Conservation (phyloP, 192 early-diverging fungal species). For the Diversispora eburnea region DNA sequence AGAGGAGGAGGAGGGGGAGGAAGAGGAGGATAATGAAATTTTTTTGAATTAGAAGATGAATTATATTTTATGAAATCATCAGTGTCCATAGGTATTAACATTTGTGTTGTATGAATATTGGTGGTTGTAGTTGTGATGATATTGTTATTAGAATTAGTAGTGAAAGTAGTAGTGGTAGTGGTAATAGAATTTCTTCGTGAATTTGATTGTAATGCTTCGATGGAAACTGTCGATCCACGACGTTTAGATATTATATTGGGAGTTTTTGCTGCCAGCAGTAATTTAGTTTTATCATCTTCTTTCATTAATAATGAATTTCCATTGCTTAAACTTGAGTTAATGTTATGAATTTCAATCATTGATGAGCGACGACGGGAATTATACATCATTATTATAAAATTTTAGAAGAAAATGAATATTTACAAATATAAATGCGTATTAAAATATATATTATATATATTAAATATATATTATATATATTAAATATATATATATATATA, state of each 20-base stretch:
- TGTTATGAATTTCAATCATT: too few relatives aligned
- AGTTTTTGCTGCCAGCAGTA: slow-evolving; percentile 22
- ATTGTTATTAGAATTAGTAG: neutral
- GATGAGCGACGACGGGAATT: too few relatives aligned
- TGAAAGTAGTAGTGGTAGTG: neutral
- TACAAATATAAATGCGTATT: too few relatives aligned
- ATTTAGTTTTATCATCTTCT: slow-evolving; percentile 22
- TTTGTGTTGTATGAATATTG: neutral
- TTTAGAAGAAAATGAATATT: too few relatives aligned
- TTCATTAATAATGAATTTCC: neutral
- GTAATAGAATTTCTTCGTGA: slow-evolving; percentile 7
- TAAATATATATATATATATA: too few relatives aligned
- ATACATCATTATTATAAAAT: too few relatives aligned
- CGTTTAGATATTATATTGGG: slow-evolving; percentile 25
- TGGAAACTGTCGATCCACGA: slow-evolving; percentile 27
- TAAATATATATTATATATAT: too few relatives aligned
- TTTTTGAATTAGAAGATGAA: neutral
- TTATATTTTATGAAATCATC: slow-evolving; percentile 14
- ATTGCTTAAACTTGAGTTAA: too few relatives aligned
- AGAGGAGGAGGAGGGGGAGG: neutral
- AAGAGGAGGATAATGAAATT: neutral
- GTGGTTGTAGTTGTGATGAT: neutral
- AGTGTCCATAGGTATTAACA: slow-evolving; percentile 11
- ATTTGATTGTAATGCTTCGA: slow-evolving; percentile 13
- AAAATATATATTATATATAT: too few relatives aligned